Percentiles rank a stretch among this genome's conserved stretches.
These are phyloP conservation scores for Phyllachora maydis DNA, from an alignment of 2,329 filamentous ascomycete species.

Conservation along the genomic window DNA sequence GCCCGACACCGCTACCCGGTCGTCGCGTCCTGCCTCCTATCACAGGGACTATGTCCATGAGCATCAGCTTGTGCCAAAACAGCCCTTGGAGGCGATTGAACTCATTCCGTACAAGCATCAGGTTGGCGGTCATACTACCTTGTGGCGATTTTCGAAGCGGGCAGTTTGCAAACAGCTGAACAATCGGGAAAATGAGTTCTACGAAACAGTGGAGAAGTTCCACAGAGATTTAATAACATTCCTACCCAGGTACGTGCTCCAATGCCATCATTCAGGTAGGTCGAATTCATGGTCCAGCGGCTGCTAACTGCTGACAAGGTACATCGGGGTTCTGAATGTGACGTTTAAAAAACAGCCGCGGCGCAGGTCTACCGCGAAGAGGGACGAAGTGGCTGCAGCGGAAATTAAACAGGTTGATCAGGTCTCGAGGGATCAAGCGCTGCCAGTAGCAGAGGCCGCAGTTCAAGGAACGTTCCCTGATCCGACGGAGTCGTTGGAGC, in stretches of 20 bases:
- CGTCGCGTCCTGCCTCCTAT: too few species aligned
- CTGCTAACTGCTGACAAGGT: too few species aligned
- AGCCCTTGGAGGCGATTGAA: slow-evolving; percentile 76
- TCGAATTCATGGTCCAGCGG: slow-evolving; percentile 1
- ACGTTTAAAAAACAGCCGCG: slow-evolving; percentile 76
- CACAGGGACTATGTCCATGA: slow-evolving; percentile 29
- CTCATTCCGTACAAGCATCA: slow-evolving; percentile 95
- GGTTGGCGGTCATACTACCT: slow-evolving; percentile 86
- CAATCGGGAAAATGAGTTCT: slow-evolving; percentile 96
- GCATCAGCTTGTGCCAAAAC: slow-evolving; percentile 25
- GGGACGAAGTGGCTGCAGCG: slow-evolving; percentile 18
- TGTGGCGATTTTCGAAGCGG: slow-evolving; percentile 87
- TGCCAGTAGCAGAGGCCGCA: too few species aligned
- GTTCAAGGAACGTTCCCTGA: too few species aligned
- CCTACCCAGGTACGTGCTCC: slow-evolving; percentile 50
- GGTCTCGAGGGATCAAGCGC: too few species aligned
- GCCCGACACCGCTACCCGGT: slow-evolving; percentile 8
- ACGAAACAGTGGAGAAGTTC: slow-evolving; percentile 81
- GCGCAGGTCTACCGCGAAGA: slow-evolving; percentile 33
- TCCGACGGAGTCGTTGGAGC: too few species aligned
- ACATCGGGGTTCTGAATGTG: slow-evolving; percentile 92
- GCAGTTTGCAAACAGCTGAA: slow-evolving; percentile 97
- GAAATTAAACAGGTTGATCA: slow-evolving; percentile 15
- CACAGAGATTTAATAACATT: slow-evolving; percentile 83
- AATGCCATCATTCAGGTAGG: slow-evolving; percentile 4